Conservation (phyloP, 2,329 filamentous ascomycete genomes). For the Arthrinium phaeospermum region DNA sequence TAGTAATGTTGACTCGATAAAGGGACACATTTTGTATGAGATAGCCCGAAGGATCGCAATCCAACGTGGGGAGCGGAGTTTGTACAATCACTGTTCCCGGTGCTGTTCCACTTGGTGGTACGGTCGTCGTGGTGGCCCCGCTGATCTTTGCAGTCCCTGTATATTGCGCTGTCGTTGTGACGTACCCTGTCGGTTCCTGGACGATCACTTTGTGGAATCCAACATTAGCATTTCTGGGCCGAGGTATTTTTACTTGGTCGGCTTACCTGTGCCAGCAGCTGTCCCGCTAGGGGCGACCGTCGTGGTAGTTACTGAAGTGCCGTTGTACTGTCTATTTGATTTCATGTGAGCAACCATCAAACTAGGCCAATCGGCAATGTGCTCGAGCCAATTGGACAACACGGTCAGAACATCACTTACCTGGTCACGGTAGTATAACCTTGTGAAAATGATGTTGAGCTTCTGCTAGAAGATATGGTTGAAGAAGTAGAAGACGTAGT, state of each 20-base stretch:
- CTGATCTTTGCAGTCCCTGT: neutral
- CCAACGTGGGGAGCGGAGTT: constrained; percentile 21
- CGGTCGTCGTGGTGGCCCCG: neutral
- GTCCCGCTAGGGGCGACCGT: neutral
- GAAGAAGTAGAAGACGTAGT: neutral
- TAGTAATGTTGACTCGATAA: constrained; percentile 28
- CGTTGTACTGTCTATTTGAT: neutral
- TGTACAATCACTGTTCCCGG: constrained; percentile 1
- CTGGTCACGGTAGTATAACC: neutral
- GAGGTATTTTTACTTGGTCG: neutral
- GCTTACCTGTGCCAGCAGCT: constrained; percentile 2
- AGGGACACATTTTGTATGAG: constrained; percentile 28
- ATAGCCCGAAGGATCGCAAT: constrained; percentile 26
- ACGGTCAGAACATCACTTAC: neutral
- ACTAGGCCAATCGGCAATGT: neutral
- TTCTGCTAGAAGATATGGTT: neutral
- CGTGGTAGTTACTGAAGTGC: neutral
- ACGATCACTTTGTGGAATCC: neutral
- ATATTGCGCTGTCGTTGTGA: neutral
- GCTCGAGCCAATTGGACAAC: neutral
- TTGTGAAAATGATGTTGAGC: neutral
- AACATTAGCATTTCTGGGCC: neutral
- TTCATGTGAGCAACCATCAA: neutral
- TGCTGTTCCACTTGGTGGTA: constrained; percentile 1
- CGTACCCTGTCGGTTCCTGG: neutral